Evolutionary conservation across 78 protist genomes (phyloP).

Genomic region (Tieghemostelium lacteum): DNA sequence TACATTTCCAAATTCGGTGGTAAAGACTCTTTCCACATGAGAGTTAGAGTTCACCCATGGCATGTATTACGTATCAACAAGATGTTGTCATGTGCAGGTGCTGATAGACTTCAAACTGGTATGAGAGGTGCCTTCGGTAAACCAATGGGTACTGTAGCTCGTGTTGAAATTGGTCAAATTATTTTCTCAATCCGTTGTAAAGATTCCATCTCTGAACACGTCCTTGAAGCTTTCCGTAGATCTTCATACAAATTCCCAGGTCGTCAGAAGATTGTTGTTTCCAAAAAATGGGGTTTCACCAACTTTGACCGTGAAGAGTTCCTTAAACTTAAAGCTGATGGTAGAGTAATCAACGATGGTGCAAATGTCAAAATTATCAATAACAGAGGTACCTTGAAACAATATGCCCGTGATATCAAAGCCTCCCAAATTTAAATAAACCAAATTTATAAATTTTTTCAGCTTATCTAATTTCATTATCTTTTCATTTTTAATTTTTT

Average conservation of each 20-base stretch:
- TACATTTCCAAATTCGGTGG: constrained; percentile 97
- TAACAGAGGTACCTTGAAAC: constrained; percentile 87
- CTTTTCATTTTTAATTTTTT: too few relatives aligned
- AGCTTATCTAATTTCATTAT: too few relatives aligned
- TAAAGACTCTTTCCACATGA: constrained; percentile 99
- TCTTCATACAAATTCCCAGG: constrained; percentile 99
- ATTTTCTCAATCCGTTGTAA: constrained; percentile 97
- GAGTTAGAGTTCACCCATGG: constrained; percentile 99
- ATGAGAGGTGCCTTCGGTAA: constrained; percentile 99
- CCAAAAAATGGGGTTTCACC: constrained; percentile 99
- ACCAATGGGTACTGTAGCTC: constrained; percentile 98
- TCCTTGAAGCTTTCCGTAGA: constrained; percentile 98
- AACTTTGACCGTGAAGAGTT: constrained; percentile 88
- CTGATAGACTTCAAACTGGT: constrained; percentile 99
- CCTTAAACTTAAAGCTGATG: constrained; percentile 75
- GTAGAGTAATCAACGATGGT: constrained; percentile 91
- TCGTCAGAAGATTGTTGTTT: constrained; percentile 96
- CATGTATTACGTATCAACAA: constrained; percentile 99
- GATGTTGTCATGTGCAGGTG: constrained; percentile 99
- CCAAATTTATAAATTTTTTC: too few relatives aligned
- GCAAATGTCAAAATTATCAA: constrained; percentile 80
- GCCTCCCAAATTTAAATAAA: too few relatives aligned
- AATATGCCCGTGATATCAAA: constrained; percentile 39
- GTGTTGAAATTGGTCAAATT: constrained; percentile 98
- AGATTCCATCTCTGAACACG: constrained; percentile 84